phyloP scores from a whole-genome alignment of 768 basidiomycete species.

The Hericium rajendrae region DNA sequence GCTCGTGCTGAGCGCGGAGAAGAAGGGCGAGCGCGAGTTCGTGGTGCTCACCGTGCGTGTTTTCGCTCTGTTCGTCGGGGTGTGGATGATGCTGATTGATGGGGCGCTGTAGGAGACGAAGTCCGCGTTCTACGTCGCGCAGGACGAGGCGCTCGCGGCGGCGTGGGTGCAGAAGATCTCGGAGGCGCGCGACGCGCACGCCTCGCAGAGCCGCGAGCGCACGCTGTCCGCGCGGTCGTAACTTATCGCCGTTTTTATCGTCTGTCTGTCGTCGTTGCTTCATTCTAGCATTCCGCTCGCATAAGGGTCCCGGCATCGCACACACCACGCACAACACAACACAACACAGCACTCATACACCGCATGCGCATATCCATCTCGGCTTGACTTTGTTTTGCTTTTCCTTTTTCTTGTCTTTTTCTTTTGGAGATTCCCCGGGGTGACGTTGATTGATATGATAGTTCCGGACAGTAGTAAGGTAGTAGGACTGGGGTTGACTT shows the following conservation, averaged over 20 bases:
- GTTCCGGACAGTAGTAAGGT: no score
- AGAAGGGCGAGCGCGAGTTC: constrained; percentile 50
- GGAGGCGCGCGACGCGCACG: constrained; percentile 3
- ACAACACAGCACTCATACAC: not conserved
- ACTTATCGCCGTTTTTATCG: not conserved
- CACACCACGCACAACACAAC: not conserved
- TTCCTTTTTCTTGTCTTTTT: not conserved
- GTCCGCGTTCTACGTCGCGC: constrained; percentile 11
- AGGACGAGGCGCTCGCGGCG: constrained; percentile 5
- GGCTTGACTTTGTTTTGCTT: not conserved
- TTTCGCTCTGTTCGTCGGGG: not conserved
- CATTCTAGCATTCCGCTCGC: not conserved
- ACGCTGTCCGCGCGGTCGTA: not conserved
- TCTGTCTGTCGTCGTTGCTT: not conserved
- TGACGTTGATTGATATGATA: not conserved
- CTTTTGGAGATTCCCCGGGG: not conserved
- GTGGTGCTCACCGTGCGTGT: constrained; percentile 50
- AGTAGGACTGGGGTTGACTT: no score
- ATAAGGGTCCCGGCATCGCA: no score
- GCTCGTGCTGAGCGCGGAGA: constrained; percentile 37
- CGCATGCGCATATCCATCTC: not conserved
- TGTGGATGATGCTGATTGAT: not conserved
- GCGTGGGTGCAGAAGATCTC: constrained; percentile 10
- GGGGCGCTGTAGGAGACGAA: constrained; percentile 6
- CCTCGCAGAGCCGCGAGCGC: constrained; percentile 3